Base-by-base conservation (phyloP, 306 rosid genomes). In the Cucurbita pepo region DNA sequence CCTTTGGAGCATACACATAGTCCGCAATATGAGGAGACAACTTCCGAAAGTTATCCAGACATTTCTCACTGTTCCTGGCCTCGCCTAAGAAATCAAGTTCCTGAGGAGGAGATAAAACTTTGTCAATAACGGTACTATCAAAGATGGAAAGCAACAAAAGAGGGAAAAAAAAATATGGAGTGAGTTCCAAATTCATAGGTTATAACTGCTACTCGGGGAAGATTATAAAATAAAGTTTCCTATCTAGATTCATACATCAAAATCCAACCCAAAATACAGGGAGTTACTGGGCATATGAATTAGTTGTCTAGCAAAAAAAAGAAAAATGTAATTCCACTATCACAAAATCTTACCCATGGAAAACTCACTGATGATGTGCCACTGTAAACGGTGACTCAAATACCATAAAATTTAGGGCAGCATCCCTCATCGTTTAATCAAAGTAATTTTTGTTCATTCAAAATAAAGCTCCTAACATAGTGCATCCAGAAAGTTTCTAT, bases 51-150 rank as follows among this genome's bases (percentile, higher is more conserved):
- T 94, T 94, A 55, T 81, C 84, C 92, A 90, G 74, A 82, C 98
- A 94, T 80, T 76, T 91, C 88, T 83, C 97, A 10, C 97, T 90
- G 83, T 94, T 94, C 84, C 82, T 89, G 73, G 96, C 98, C 83
- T 94, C 97, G 11, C 41, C 72, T 82, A 87, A 67, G 80, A 94
- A 94, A 83, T 94, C 89, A 73, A 94, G 87, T 85, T 94, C 98
- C 98, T 94, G 89, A 55, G 53, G 89, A 55, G 53, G 56, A 67
- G 41, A 67, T 67, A 60, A 10, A 48, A 51, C 50, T 59, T 48
- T 14, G 51, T 38, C 40, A 50, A 69, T 69, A 48, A 69, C 19
- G 30, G 55, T 7, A 59, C 58, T 51, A 54, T 25, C n/a, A 48
- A 13, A 58, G 62, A 38, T 22, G 15, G 71, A 75, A 51, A 73